Percentiles rank a stretch among this genome's conserved stretches.
Conservation (phyloP, 306 rosid genomes). For the Vigna trinervia region DNA sequence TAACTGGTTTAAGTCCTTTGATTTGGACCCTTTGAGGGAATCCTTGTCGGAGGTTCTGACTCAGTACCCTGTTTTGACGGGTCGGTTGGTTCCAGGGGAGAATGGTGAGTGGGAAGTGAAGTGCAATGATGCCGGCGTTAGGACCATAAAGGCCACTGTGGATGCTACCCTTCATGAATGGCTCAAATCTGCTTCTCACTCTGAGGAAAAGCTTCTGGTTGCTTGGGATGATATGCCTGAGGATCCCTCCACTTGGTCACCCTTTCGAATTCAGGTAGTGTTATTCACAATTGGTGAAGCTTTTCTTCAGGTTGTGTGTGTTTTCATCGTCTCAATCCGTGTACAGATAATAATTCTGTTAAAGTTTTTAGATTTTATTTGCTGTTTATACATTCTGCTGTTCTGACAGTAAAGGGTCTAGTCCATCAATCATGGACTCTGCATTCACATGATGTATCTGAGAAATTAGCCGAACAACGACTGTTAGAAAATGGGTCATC, state of each 20-base stretch:
- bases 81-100: slow-evolving; percentile 53
- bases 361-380: no score
- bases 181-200: slow-evolving; percentile 55
- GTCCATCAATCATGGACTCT: no score
- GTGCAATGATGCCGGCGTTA: slow-evolving; percentile 74
- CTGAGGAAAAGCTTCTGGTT: slow-evolving; percentile 55
- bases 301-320: no score
- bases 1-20: slow-evolving; percentile 50
- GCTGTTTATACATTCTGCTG: no score
- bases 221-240: slow-evolving; percentile 67
- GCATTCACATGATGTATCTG: no score
- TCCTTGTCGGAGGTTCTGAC: slow-evolving; percentile 56
- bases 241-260: slow-evolving; percentile 65
- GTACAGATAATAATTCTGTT: no score
- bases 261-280: slow-evolving; percentile 68
- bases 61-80: slow-evolving; percentile 63
- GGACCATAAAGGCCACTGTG: slow-evolving; percentile 59
- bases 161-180: slow-evolving; percentile 64
- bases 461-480: no score
- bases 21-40: slow-evolving; percentile 60
- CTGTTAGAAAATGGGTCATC: no score
- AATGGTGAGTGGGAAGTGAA: slow-evolving; percentile 64
- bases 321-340: no score
- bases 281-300: no score
- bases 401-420: no score